Conservation (phyloP, 768 basidiomycete species). For the Boletus pseudo-olivaceus region DNA sequence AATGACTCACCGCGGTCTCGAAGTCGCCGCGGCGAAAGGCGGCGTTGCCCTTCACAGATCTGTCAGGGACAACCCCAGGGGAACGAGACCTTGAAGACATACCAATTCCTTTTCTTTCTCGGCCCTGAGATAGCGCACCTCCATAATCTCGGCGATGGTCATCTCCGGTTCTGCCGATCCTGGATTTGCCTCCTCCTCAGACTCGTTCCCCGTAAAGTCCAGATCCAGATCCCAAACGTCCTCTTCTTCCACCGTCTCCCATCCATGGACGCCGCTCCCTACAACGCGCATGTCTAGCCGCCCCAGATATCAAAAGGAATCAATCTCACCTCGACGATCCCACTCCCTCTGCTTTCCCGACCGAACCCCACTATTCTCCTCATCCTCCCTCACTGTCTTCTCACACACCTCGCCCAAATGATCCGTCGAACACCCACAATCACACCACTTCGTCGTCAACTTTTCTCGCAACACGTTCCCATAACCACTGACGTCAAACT, state of each 20-base stretch:
- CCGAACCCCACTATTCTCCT: conserved; percentile 54
- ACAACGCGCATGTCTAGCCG: conserved; percentile 1
- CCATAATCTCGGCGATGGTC: conserved; percentile 73
- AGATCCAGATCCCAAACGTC: conserved; percentile 73
- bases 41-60: conserved; percentile 51
- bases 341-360: conserved; percentile 71
- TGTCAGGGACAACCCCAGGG: conserved; percentile 1
- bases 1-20: conserved; percentile 50
- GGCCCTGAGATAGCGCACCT: conserved; percentile 66
- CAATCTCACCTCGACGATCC: conserved; percentile 59
- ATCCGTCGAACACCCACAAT: conserved; percentile 78
- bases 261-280: conserved; percentile 63
- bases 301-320: not conserved
- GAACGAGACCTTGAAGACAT: conserved; percentile 7
- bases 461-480: conserved; percentile 68
- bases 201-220: conserved; percentile 57
- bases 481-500: conserved; percentile 72
- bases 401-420: conserved; percentile 77
- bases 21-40: conserved; percentile 67
- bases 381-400: conserved; percentile 65
- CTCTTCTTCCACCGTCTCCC: conserved; percentile 74
- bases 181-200: conserved; percentile 46
- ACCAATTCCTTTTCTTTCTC: conserved; percentile 72
- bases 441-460: conserved; percentile 73
- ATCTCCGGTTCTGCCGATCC: conserved; percentile 36